These are phyloP conservation scores for Diaporthe australafricana DNA, from an alignment of 2,329 filamentous ascomycete species.

Conservation along the genomic window DNA sequence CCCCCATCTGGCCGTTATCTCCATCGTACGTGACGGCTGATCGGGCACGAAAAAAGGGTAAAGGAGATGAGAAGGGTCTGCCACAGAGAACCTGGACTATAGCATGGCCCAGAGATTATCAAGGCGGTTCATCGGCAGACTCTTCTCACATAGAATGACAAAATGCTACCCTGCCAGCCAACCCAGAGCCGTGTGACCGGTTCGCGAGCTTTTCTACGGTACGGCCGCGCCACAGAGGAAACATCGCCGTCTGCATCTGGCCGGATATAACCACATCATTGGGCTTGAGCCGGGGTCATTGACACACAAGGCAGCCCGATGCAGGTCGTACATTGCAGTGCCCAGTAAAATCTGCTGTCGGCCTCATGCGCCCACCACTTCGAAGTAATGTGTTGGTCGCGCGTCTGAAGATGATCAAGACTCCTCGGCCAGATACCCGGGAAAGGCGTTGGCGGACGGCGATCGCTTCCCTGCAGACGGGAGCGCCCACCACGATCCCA, in stretches of 20 bases:
- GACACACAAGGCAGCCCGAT: neutral
- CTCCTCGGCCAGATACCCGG: constrained; percentile 19
- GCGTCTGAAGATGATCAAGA: constrained; percentile 2
- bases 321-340: neutral
- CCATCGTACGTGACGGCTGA: neutral
- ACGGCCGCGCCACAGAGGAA: constrained; percentile 11
- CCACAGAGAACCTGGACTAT: neutral
- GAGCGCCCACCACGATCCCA: constrained; percentile 3
- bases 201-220: neutral
- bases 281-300: neutral
- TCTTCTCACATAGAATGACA: constrained; percentile 19
- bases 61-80: constrained; percentile 12
- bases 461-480: constrained; percentile 24
- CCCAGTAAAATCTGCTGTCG: neutral
- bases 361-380: neutral
- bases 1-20: constrained; percentile 23
- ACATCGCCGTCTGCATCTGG: neutral
- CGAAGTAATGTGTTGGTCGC: constrained; percentile 6
- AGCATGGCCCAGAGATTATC: neutral
- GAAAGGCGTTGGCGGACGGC: neutral
- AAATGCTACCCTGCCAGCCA: constrained; percentile 17
- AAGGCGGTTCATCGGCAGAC: constrained; percentile 7
- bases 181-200: neutral
- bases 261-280: neutral
- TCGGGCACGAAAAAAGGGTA: neutral